A percentile compares a stretch with the other conserved stretches of the same genome.
phyloP scores from a whole-genome alignment of 345 rosid species.

The Fremontodendron californicum region DNA sequence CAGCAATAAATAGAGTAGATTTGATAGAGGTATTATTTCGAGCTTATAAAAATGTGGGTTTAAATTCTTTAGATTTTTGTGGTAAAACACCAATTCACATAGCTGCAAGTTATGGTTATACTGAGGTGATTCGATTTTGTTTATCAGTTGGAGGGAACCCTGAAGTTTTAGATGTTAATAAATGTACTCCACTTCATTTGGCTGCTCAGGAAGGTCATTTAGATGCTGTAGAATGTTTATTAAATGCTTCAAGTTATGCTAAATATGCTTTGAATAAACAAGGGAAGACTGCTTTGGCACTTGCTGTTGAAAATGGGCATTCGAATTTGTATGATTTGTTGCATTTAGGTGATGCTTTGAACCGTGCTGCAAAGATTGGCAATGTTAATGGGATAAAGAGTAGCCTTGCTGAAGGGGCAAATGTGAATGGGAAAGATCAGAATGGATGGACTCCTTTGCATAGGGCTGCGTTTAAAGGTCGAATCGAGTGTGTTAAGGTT shows the following conservation, averaged over 20 bases:
- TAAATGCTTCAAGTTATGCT: constrained; percentile 25
- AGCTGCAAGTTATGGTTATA: constrained; percentile 43
- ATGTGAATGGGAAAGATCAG: constrained; percentile 52
- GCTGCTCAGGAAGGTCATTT: constrained; percentile 48
- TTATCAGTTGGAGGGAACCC: constrained; percentile 26
- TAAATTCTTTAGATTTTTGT: constrained; percentile 28
- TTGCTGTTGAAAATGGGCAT: constrained; percentile 51
- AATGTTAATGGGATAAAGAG: constrained; percentile 42
- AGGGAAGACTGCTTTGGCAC: constrained; percentile 43
- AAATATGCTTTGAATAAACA: constrained; percentile 37
- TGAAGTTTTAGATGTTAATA: constrained; percentile 33
- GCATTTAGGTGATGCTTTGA: constrained; percentile 42
- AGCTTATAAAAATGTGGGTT: constrained; percentile 25
- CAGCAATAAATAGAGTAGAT: constrained; percentile 41
- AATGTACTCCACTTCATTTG: constrained; percentile 51
- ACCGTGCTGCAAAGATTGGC: constrained; percentile 41
- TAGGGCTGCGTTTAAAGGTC: constrained; percentile 65
- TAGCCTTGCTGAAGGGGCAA: constrained; percentile 49
- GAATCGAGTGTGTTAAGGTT: constrained; percentile 38
- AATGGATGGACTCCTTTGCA: constrained; percentile 70
- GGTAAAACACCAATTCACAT: constrained; percentile 50
- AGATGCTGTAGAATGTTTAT: constrained; percentile 33
- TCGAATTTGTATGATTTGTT: constrained; percentile 36
- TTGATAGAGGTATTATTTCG: constrained; percentile 29
- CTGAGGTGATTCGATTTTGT: constrained; percentile 33